Evolutionary conservation across 1,139 yeast species (phyloP).

Genomic region (Zygosaccharomyces sapae): DNA sequence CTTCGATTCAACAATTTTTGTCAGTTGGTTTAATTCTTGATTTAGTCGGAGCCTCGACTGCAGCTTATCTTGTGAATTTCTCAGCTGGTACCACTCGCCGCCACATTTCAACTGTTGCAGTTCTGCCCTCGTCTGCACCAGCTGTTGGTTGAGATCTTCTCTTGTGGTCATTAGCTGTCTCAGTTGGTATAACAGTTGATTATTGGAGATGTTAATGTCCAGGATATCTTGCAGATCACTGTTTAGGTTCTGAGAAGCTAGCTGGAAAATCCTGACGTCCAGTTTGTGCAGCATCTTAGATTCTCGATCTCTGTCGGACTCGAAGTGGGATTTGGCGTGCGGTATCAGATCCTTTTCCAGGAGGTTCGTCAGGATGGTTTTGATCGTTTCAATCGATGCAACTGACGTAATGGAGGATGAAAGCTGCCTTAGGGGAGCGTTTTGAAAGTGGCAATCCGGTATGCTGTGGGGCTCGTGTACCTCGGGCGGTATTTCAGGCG

Average conservation of each 20-base stretch:
- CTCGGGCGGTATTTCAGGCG: constrained; percentile 2
- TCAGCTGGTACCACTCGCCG: constrained; percentile 19
- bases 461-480: neutral
- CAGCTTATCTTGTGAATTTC: constrained; percentile 15
- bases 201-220: constrained; percentile 34
- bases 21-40: constrained; percentile 16
- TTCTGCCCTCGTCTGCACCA: constrained; percentile 21
- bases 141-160: constrained; percentile 20
- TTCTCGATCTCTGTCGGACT: constrained; percentile 15
- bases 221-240: constrained; percentile 30
- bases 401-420: constrained; percentile 28
- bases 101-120: constrained; percentile 16
- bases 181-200: constrained; percentile 29
- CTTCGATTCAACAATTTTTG: constrained; percentile 8
- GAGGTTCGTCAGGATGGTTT: constrained; percentile 19
- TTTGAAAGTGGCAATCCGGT: constrained; percentile 18
- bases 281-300: constrained; percentile 25
- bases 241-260: constrained; percentile 18
- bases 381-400: constrained; percentile 26
- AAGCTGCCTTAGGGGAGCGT: constrained; percentile 21
- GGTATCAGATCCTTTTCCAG: constrained; percentile 24
- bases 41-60: constrained; percentile 20
- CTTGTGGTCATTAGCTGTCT: constrained; percentile 19
- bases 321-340: constrained; percentile 21
- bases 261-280: constrained; percentile 28